Percentiles rank a stretch among this genome's conserved stretches.
Evolutionary conservation across 192 early-diverging fungal species (phyloP).

Genomic region (Coemansia sp.): DNA sequence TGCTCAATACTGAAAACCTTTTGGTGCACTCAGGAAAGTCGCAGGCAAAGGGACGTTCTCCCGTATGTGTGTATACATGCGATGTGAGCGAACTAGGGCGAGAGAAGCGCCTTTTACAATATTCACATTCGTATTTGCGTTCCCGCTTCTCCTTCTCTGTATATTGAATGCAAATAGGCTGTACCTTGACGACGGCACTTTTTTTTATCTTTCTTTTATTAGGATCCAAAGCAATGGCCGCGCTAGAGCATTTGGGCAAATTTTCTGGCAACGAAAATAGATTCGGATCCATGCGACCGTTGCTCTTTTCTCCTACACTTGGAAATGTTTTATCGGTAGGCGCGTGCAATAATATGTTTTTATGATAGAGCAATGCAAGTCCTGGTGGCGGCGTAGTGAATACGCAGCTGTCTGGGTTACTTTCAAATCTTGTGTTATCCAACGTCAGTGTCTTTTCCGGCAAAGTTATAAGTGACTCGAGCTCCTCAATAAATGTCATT

Average conservation of each 20-base stretch:
- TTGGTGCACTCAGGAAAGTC: conserved; percentile 60
- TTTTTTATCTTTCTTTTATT: not conserved
- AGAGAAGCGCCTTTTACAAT: conserved; percentile 62
- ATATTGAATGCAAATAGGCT: conserved; percentile 28
- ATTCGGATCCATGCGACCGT: not conserved
- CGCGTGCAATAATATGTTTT: not conserved
- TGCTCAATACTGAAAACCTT: conserved; percentile 76
- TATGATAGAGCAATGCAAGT: not conserved
- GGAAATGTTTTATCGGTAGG: not conserved
- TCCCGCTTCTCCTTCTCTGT: conserved; percentile 51
- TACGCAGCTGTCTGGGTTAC: not conserved
- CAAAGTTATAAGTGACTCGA: not conserved
- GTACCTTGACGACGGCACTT: not conserved
- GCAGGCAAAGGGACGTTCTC: conserved; percentile 62
- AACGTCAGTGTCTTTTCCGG: not conserved
- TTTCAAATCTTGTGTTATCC: not conserved
- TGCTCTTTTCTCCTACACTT: not conserved
- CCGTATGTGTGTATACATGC: conserved; percentile 66
- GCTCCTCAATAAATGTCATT: conserved; percentile 9
- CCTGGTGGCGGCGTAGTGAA: not conserved
- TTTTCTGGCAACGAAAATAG: not conserved
- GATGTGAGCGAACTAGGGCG: conserved; percentile 61
- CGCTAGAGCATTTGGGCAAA: not conserved
- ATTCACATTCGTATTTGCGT: conserved; percentile 58
- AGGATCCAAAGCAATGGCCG: not conserved